These are phyloP conservation scores for Fusarium secorum DNA, from an alignment of 2,329 filamentous ascomycete species.

Conservation along the genomic window DNA sequence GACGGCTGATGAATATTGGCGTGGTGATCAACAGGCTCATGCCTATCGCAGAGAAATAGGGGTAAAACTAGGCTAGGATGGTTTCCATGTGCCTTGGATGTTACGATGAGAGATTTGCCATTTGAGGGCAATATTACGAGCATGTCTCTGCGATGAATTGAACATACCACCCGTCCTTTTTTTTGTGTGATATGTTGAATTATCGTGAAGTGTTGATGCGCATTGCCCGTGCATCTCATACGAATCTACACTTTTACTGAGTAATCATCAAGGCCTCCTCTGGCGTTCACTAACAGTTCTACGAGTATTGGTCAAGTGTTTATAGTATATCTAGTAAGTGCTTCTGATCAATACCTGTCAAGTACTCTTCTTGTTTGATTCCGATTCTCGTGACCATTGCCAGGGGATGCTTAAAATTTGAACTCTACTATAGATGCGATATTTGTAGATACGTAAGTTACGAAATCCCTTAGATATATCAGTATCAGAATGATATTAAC, in stretches of 20 bases:
- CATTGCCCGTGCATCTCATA: not conserved
- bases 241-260: not conserved
- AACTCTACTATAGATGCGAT: not conserved
- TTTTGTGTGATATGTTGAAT: not conserved
- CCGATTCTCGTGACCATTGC: not conserved
- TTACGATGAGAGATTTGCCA: conserved; percentile 2
- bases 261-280: not conserved
- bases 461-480: no score
- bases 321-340: no score
- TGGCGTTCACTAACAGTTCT: not conserved
- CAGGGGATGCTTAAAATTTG: not conserved
- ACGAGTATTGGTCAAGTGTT: not conserved
- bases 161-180: not conserved
- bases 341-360: no score
- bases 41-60: conserved; percentile 16
- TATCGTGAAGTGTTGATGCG: not conserved
- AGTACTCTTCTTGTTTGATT: not conserved
- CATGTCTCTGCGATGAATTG: conserved; percentile 26
- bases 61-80: conserved; percentile 13
- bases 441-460: not conserved
- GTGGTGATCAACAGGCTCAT: not conserved
- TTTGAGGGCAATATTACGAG: conserved; percentile 25
- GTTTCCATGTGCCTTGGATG: conserved; percentile 21
- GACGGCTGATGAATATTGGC: not conserved
- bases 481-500: not conserved